Base-by-base conservation (phyloP, 257 asterid species). In the Rauvolfia tetraphylla region DNA sequence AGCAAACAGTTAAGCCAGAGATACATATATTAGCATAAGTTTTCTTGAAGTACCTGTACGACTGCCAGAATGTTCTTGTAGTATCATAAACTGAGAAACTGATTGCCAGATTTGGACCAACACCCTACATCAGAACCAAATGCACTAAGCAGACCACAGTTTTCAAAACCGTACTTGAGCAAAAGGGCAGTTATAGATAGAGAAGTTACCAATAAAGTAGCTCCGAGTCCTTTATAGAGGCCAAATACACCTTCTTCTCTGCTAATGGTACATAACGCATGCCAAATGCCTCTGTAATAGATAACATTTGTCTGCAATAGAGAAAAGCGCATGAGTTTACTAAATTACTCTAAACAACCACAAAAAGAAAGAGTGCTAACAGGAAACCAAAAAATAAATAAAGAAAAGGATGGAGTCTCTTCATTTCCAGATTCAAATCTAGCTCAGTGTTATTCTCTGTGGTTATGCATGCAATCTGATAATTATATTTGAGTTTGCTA, bases 191-290 rank as follows among this genome's bases (percentile, higher is more conserved):
- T 25, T 15, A 72, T 15, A 36, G 34, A 29, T 31, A 42, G 34
- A 46, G 34, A 83, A 12, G 20, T 57, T 86, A 92, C 97, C 97
- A 92, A 81, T 75, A 90, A 81, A 79, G 96, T 87, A 62, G 96
- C 93, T 73, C 93, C 97, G 78, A 92, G 95, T 82, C 96, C 97
- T 84, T 89, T 90, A 78, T 92, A 92, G 73, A 92, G 93, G 74
- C 95, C 90, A 62, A 69, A 42, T 63, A 83, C 75, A 54, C 97
- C 93, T 86, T 92, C 96, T 69, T 92, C 97, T 83, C 85, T 90
- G 88, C 87, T 75, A 77, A 92, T 90, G 73, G 96, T 90, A 68
- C 76, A 73, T 80, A 92, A 72, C 61, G 97, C 85, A 79, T 90
- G 97, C 78, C 82, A 80, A 80, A 92, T 92, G 61, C 97, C 97